Evolutionary conservation across 148 eudicot genomes (phyloP), one percentile per base, ranked within the genome.

Genomic region (Hydrangea macrophylla): DNA sequence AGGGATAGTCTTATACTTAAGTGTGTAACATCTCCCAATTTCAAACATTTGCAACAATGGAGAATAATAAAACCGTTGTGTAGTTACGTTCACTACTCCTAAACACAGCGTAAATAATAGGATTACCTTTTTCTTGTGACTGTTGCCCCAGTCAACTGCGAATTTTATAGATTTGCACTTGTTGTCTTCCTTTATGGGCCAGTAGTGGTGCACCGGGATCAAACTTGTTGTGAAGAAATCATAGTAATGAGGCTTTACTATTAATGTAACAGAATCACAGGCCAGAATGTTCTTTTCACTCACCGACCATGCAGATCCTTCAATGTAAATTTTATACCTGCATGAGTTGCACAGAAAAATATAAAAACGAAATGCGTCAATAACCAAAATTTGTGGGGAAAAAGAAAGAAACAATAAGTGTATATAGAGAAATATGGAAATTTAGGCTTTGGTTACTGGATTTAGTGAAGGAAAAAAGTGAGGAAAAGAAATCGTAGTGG

Each of bases 291-390:
- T 87, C 55, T 90, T 90, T 67, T 83, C 84, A 53, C 96, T 90
- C 40, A 90, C 96, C 12, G 93, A 90, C 93, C 96, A 90, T 15
- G 96, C 89, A 22, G 87, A 84, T 26, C 96, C 93, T 75, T 90
- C 93, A 4, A 90, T 81, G 65, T 90, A 90, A 39, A 90, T 88
- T 65, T 90, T 90, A 68, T 88, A 90, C 69, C 96, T 90, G 70
- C 22, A 37, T 8, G 45, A 44, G 23, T 65, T 10, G 26, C 0
- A 69, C 32, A 31, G 23, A 0, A 23, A 22, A 48, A 58, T 7
- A 51, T n/a, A 51, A 66, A 39, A n/a, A 36, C 11, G 27, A 2
- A 53, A 9, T 28, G 6, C 7, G 25, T 9, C 12, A 12, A 64
- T 54, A 35, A 35, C 39, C 39, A 3, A 35, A 35, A 35, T 3